Evolutionary conservation across 331 rosid genomes (phyloP).

Genomic region (Quercus tomentella): DNA sequence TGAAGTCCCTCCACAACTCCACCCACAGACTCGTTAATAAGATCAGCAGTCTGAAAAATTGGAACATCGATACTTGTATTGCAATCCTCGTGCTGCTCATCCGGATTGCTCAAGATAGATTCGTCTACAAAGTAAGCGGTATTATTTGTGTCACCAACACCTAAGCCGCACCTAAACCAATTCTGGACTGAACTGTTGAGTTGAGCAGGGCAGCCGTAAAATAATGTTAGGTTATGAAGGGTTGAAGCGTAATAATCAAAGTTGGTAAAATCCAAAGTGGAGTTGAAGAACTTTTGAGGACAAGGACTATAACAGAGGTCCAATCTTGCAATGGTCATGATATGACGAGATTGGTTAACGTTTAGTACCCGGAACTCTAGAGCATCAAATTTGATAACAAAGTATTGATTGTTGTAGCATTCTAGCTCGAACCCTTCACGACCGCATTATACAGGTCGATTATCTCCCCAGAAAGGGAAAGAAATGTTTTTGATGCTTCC

Average conservation of each 20-base stretch:
- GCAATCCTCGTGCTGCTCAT: no score
- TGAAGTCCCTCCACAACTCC: no score
- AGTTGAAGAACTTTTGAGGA: not conserved
- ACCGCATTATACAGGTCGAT: slow-evolving; percentile 21
- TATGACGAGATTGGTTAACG: not conserved
- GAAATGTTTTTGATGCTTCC: slow-evolving; percentile 13
- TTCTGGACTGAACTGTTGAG: not conserved
- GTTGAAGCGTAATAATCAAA: not conserved
- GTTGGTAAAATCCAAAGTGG: not conserved
- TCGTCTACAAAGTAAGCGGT: not conserved
- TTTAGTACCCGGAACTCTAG: not conserved
- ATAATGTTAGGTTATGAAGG: not conserved
- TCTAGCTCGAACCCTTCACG: not conserved
- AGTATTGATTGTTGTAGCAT: not conserved
- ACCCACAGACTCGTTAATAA: no score
- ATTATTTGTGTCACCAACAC: not conserved
- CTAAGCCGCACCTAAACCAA: not conserved
- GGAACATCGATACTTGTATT: not conserved
- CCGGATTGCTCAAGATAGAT: no score
- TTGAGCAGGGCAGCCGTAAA: not conserved
- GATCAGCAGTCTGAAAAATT: not conserved
- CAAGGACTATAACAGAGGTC: not conserved
- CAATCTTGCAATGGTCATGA: not conserved
- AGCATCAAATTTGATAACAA: not conserved
- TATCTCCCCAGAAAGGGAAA: slow-evolving; percentile 43